phyloP scores from a whole-genome alignment of 2,329 filamentous ascomycete genomes.

The Chaetomium strumarium region DNA sequence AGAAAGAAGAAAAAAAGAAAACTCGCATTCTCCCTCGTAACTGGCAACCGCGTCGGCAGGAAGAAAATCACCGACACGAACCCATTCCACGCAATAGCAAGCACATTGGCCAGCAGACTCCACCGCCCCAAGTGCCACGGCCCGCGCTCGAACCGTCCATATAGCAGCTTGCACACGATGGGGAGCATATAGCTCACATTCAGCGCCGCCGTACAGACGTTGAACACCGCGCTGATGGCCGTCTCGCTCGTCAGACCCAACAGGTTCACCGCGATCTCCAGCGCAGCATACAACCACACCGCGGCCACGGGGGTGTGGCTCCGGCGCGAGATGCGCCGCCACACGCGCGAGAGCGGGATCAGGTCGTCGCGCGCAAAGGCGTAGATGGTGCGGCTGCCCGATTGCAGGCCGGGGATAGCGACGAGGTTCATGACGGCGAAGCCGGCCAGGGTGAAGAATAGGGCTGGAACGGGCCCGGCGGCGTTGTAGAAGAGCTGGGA shows the following conservation, averaged over 20 bases:
- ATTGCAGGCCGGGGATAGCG: slow-evolving; percentile 48
- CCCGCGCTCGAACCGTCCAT: slow-evolving; percentile 41
- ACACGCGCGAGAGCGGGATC: slow-evolving; percentile 39
- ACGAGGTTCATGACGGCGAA: slow-evolving; percentile 52
- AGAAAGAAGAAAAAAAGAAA: not conserved
- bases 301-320: slow-evolving; percentile 46
- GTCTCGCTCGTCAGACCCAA: slow-evolving; percentile 48
- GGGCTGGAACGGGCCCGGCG: slow-evolving; percentile 46
- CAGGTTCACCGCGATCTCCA: slow-evolving; percentile 48
- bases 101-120: slow-evolving; percentile 36
- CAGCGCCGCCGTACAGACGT: slow-evolving; percentile 46
- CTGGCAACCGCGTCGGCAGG: slow-evolving; percentile 41
- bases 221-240: slow-evolving; percentile 46
- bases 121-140: slow-evolving; percentile 46
- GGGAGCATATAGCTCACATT: slow-evolving; percentile 49
- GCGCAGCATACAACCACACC: slow-evolving; percentile 47
- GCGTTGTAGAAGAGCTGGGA: slow-evolving; percentile 52
- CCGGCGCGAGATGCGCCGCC: slow-evolving; percentile 40
- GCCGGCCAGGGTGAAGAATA: slow-evolving; percentile 48
- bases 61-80: slow-evolving; percentile 48
- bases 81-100: slow-evolving; percentile 43
- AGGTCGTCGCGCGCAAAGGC: slow-evolving; percentile 47
- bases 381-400: slow-evolving; percentile 45
- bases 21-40: slow-evolving; percentile 39
- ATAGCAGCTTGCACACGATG: slow-evolving; percentile 44